A percentile compares a stretch with the other conserved stretches of the same genome.
These are phyloP conservation scores for Sugiyamaella mastotermitis DNA, from an alignment of 805 yeast genomes.

Conservation along the genomic window DNA sequence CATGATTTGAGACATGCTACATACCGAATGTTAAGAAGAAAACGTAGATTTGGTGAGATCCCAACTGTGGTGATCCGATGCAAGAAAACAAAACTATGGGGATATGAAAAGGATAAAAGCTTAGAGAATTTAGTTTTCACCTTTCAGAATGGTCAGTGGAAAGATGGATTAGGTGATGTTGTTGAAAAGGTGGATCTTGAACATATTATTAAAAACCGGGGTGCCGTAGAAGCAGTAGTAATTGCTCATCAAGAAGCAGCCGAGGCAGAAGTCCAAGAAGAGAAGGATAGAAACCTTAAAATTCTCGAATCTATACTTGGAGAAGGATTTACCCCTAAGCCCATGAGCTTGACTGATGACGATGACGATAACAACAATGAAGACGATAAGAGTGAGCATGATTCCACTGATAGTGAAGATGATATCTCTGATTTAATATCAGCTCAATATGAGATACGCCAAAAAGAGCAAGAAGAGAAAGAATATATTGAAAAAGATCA, in stretches of 20 bases:
- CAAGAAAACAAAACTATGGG: conserved; percentile 85
- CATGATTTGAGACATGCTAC: conserved; percentile 49
- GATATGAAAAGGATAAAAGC: conserved; percentile 63
- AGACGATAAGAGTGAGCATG: conserved; percentile 3
- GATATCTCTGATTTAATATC: conserved; percentile 4
- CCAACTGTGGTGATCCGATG: conserved; percentile 44
- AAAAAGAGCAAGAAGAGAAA: conserved; percentile 3
- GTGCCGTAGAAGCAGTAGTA: conserved; percentile 3
- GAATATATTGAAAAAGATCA: conserved; percentile 6
- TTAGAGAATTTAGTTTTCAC: conserved; percentile 56
- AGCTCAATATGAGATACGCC: not conserved
- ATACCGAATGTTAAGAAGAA: conserved; percentile 44
- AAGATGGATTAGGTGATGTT: conserved; percentile 71
- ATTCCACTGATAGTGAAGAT: conserved; percentile 1
- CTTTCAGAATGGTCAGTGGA: conserved; percentile 67
- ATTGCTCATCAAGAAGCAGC: conserved; percentile 25
- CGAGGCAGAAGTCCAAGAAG: conserved; percentile 36
- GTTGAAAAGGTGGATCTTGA: conserved; percentile 48
- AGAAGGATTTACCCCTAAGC: conserved; percentile 23
- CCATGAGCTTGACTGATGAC: not conserved
- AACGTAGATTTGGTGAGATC: conserved; percentile 41
- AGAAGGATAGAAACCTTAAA: conserved; percentile 36
- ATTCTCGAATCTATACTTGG: conserved; percentile 45
- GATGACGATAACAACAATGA: conserved; percentile 6
- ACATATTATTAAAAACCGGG: conserved; percentile 18